phyloP scores from a whole-genome alignment of 306 rosid genomes.

The Alnus rubra region DNA sequence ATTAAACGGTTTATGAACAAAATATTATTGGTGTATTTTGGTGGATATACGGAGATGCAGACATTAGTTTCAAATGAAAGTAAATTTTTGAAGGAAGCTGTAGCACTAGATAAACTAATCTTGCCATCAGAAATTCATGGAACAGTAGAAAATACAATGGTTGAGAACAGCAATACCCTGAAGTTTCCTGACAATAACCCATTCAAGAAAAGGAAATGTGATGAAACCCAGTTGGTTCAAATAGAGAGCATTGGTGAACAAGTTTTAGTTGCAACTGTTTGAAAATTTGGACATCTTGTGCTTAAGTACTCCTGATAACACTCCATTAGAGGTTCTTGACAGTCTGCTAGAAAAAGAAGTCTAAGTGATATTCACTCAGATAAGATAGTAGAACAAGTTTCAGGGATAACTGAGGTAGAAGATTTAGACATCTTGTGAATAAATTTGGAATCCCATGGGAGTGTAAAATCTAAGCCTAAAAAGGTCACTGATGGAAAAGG shows the following conservation, averaged over 20 bases:
- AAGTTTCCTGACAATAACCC: constrained; percentile 81
- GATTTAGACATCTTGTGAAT: constrained; percentile 34
- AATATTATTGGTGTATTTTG: neutral
- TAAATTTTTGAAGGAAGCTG: constrained; percentile 33
- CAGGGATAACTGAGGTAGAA: constrained; percentile 56
- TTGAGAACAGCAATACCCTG: constrained; percentile 22
- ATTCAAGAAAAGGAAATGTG: constrained; percentile 54
- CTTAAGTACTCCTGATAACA: constrained; percentile 32
- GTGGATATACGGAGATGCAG: constrained; percentile 38
- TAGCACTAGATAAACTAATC: constrained; percentile 60
- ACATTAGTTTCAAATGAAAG: constrained; percentile 31
- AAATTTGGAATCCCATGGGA: constrained; percentile 60
- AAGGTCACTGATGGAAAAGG: constrained; percentile 36
- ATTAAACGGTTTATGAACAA: neutral
- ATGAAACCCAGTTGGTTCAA: constrained; percentile 37
- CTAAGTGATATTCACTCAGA: constrained; percentile 27
- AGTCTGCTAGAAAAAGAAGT: constrained; percentile 54
- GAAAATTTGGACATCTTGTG: constrained; percentile 35
- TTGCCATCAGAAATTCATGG: constrained; percentile 39
- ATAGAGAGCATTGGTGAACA: constrained; percentile 31
- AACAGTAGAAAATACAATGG: constrained; percentile 21
- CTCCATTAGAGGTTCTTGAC: constrained; percentile 23
- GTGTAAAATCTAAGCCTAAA: constrained; percentile 55
- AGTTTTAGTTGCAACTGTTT: constrained; percentile 27
- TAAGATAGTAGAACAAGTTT: constrained; percentile 42